Base-by-base conservation (phyloP, 805 yeast species). In the Saccharomycopsis fibuligera region DNA sequence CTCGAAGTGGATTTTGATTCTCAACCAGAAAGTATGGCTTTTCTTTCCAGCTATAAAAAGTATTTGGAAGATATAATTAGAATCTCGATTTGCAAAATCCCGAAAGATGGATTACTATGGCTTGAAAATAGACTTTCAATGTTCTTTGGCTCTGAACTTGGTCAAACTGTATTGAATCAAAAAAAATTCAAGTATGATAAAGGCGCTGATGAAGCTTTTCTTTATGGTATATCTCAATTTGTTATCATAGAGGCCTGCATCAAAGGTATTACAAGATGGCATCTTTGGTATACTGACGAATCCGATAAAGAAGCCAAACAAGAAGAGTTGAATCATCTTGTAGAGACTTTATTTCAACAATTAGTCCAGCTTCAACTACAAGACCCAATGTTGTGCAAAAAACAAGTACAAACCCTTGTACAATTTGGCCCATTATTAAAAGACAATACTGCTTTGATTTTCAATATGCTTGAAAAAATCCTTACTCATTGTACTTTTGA, bases 261-360 rank as follows among this genome's bases (percentile, higher is more conserved):
- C 30, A 76, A 96, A 51, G 99, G 98, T 33, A 83, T 95, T 22
- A 81, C 93, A 10, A 77, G 99, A 60, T 95, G 99, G 99, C 79
- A 87, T 58, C 80, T 88, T 16, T 91, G 97, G 96, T 89, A 87
- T 58, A 74, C 66, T 31, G 78, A 79, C 5, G 74, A 70, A 4
- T 74, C 74, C 22, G 74, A 73, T 39, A 73, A 74, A 48, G 81
- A 76, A 33, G 67, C 68, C 35, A 69, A 78, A 12, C 81, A 80
- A 44, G 70, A 62, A 19, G 69, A 78, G 47, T 67, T 79, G 45
- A 70, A 69, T 41, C 73, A 74, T 44, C 68, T 76, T 41, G 79
- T 84, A 8, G 89, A 86, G 60, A 75, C 72, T 14, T 70, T 88
- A 44, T 85, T 96, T 43, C 83, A 85, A 54, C 76, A 82, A 57